These are phyloP conservation scores for Quercus gilva DNA, from an alignment of 306 rosid species.

Conservation along the genomic window DNA sequence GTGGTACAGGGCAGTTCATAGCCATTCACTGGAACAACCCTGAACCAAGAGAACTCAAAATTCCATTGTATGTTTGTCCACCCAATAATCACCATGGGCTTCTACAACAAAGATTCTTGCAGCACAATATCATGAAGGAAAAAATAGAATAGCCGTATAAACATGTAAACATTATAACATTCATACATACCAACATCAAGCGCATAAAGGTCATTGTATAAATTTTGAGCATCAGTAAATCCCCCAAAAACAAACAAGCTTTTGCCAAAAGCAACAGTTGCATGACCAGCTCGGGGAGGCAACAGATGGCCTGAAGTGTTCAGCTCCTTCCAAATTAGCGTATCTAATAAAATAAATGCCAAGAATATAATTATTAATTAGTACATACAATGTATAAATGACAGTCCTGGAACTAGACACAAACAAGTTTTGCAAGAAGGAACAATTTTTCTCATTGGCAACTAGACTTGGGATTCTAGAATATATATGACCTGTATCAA, in stretches of 20 bases:
- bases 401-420: neutral
- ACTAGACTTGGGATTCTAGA: neutral
- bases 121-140: neutral
- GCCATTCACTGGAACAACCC: slow-evolving; percentile 2
- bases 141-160: neutral
- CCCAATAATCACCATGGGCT: neutral
- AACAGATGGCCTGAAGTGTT: slow-evolving; percentile 71
- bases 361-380: neutral
- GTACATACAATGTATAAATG: slow-evolving; percentile 18
- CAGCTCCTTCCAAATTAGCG: slow-evolving; percentile 90
- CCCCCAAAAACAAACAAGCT: slow-evolving; percentile 95
- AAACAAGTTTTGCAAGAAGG: neutral
- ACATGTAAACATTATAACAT: slow-evolving; percentile 4
- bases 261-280: slow-evolving; percentile 82
- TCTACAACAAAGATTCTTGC: neutral
- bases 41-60: slow-evolving; percentile 10
- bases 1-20: neutral
- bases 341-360: slow-evolving; percentile 56
- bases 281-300: slow-evolving; percentile 95
- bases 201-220: slow-evolving; percentile 78
- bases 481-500: slow-evolving; percentile 69
- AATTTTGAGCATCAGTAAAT: slow-evolving; percentile 90
- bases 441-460: neutral
- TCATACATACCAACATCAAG: slow-evolving; percentile 81
- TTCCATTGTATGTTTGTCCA: neutral